Base-by-base conservation (phyloP, 305 asterid genomes). In the Rubia balearica region DNA sequence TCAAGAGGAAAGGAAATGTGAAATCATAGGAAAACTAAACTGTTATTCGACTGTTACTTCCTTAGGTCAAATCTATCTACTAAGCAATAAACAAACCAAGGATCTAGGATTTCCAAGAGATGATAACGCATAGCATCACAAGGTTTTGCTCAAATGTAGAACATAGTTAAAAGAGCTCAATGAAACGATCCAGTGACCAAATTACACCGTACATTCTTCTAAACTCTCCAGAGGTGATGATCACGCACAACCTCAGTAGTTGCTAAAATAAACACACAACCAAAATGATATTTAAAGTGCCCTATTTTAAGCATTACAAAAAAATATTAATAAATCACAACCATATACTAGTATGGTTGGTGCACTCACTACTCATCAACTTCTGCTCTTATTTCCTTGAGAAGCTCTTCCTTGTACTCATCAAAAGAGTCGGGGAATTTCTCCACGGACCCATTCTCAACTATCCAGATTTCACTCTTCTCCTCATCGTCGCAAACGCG, bases 401-500 rank as follows among this genome's bases (percentile, higher is more conserved):
- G 68, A 53, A 91, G 96, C 73, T 89, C 95, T 14, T 87, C 91
- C 85, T 91, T 91, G 80, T 89, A 91, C 43, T 91, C 95, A 60
- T 86, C 95, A 38, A 89, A 91, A 4, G 88, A 49, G 68, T 89
- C 93, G 0, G 77, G 85, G 82, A 83, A 91, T 2, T 70, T 51
- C 76, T 81, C 90, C 2, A 83, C 95, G n/a, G 95, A 88, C 69
- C 97, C 97, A 71, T 89, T 80, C 77, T 91, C 95, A 68, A 91
- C 96, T 60, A 87, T 83, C 97, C 97, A 89, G 33, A 91, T 88
- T 77, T 91, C 77, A 74, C 97, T 91, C 73, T 48, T 85, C 72
- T 89, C 96, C 81, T 91, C 97, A 61, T 89, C 89, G 0, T 87
- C 96, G 59, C 97, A 89, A 14, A 91, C 96, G 0, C 95, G 85